Percentiles rank a stretch among this genome's conserved stretches.
phyloP scores from a whole-genome alignment of 2,329 filamentous ascomycete species.

The Coleophoma cylindrospora region DNA sequence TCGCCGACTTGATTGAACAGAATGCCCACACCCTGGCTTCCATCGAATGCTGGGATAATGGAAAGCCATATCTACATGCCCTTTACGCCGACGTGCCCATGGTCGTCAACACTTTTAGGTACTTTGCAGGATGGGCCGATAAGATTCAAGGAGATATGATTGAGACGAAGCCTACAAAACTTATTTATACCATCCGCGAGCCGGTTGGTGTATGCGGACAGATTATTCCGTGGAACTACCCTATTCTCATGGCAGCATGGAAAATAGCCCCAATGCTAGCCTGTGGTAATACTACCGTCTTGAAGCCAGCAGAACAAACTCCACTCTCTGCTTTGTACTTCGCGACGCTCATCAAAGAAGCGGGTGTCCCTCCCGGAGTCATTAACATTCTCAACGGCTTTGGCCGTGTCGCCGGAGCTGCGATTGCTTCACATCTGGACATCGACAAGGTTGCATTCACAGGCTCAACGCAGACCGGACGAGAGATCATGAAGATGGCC shows the following conservation, averaged over 20 bases:
- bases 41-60: conserved; percentile 69
- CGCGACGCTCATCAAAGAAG: conserved; percentile 60
- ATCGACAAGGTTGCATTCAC: conserved; percentile 45
- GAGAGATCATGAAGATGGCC: conserved; percentile 65
- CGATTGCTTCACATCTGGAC: conserved; percentile 43
- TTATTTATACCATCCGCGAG: conserved; percentile 62
- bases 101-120: conserved; percentile 39
- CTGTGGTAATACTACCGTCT: conserved; percentile 51
- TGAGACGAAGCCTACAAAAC: conserved; percentile 53
- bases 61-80: conserved; percentile 23
- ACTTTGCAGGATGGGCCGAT: conserved; percentile 69
- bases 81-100: not conserved
- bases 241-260: conserved; percentile 63
- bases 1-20: conserved; percentile 64
- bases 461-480: conserved; percentile 61
- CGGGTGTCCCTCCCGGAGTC: conserved; percentile 71
- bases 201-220: conserved; percentile 62
- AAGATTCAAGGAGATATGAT: conserved; percentile 63
- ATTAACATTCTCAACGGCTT: conserved; percentile 68
- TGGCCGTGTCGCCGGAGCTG: conserved; percentile 59
- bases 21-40: conserved; percentile 51
- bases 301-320: conserved; percentile 61
- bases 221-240: conserved; percentile 68
- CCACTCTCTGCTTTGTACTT: conserved; percentile 58
- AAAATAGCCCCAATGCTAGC: conserved; percentile 66